Percentiles rank a stretch among this genome's conserved stretches.
These are phyloP conservation scores for Trichoderma lentiforme DNA, from an alignment of 2,329 filamentous ascomycete genomes.

Conservation along the genomic window DNA sequence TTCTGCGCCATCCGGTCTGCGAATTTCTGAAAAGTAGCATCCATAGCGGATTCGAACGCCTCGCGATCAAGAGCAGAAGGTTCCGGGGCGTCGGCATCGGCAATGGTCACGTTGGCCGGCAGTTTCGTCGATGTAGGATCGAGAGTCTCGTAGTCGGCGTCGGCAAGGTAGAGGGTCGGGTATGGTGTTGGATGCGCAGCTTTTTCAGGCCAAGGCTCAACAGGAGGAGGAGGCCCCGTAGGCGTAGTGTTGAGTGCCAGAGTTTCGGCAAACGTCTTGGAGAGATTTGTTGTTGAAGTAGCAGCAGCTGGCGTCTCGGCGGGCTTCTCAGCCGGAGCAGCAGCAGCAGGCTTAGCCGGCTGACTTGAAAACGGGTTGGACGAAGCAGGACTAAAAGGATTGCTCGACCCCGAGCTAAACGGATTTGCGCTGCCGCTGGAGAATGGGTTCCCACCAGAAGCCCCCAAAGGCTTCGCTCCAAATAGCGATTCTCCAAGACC, in stretches of 20 bases:
- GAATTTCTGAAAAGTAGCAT: constrained; percentile 76
- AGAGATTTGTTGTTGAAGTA: constrained; percentile 36
- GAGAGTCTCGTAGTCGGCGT: constrained; percentile 89
- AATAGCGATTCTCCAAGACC: constrained; percentile 67
- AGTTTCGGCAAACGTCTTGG: constrained; percentile 67
- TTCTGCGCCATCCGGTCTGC: constrained; percentile 76
- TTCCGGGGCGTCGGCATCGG: constrained; percentile 39
- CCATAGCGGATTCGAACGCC: constrained; percentile 70
- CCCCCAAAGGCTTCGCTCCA: constrained; percentile 53
- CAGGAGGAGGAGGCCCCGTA: constrained; percentile 33
- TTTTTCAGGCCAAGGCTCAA: constrained; percentile 72
- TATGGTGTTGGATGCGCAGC: constrained; percentile 67
- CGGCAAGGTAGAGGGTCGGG: constrained; percentile 72
- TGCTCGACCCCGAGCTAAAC: constrained; percentile 38
- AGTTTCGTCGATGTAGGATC: constrained; percentile 55
- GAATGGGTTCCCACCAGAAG: constrained; percentile 56
- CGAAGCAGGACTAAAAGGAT: constrained; percentile 30
- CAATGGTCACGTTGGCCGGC: constrained; percentile 45
- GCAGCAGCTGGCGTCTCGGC: constrained; percentile 24
- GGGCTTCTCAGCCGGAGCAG: constrained; percentile 27
- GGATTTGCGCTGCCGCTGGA: constrained; percentile 47
- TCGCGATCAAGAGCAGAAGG: constrained; percentile 59
- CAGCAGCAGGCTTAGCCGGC: constrained; percentile 34
- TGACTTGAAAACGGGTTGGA: constrained; percentile 32
- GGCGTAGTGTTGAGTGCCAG: constrained; percentile 66